Evolutionary conservation across 495 filamentous ascomycete genomes (phyloP).

Genomic region (Lentithecium fluviatile): DNA sequence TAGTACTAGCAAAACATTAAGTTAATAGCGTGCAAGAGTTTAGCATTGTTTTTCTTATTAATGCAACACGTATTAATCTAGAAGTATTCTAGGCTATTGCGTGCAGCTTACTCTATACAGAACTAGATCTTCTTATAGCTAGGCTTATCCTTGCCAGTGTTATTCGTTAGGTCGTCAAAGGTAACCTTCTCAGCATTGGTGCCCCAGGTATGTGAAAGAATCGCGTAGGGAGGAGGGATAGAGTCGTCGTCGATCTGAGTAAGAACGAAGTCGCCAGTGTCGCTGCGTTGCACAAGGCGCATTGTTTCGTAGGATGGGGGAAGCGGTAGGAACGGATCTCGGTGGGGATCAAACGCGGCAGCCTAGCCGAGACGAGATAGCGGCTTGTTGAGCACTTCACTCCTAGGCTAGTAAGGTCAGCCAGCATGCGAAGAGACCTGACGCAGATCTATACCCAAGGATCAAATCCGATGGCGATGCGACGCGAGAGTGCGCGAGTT

Average conservation of each 20-base stretch:
- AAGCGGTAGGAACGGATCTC: not conserved
- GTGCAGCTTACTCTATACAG: slow-evolving; percentile 7
- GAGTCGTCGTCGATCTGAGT: not conserved
- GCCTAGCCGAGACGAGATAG: not conserved
- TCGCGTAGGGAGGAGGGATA: not conserved
- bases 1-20: slow-evolving; percentile 13
- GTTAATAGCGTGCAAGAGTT: slow-evolving; percentile 1
- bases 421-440: too few relatives aligned
- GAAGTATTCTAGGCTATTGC: slow-evolving; percentile 1
- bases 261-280: not conserved
- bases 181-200: slow-evolving; percentile 7
- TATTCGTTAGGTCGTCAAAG: slow-evolving; percentile 7
- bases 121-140: slow-evolving; percentile 15
- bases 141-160: slow-evolving; percentile 11
- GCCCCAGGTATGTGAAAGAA: slow-evolving; percentile 16
- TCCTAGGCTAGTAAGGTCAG: too few relatives aligned
- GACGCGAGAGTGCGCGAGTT: too few relatives aligned
- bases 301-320: not conserved
- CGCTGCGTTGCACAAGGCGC: slow-evolving; percentile 1
- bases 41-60: too few relatives aligned
- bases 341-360: not conserved
- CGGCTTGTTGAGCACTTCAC: too few relatives aligned
- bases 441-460: too few relatives aligned
- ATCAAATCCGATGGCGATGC: too few relatives aligned
- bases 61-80: too few relatives aligned